Percentiles rank a stretch among this genome's conserved stretches.
Conservation (phyloP, 179 eudicot species). For the Heliamphora pulchella region DNA sequence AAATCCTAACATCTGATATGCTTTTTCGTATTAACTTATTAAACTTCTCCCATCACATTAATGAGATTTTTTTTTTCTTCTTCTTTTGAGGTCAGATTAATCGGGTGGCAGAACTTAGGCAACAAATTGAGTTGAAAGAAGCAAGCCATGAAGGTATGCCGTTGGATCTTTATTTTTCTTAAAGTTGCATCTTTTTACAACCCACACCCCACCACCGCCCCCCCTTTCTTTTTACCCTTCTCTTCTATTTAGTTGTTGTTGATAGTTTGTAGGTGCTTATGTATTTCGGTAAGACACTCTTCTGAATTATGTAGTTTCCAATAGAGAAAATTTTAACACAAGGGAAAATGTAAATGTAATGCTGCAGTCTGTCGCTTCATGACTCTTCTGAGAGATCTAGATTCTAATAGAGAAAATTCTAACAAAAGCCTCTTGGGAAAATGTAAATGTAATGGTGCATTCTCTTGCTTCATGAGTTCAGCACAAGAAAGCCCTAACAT, state of each 20-base stretch:
- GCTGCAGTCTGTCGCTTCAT: no score
- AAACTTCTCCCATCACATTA: slow-evolving; percentile 4
- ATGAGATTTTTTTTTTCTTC: background rate
- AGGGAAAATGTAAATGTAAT: no score
- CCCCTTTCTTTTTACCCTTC: background rate
- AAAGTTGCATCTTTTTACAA: background rate
- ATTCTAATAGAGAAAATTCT: no score
- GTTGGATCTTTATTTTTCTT: background rate
- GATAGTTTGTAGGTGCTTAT: background rate
- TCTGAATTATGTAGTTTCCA: background rate
- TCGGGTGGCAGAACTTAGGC: slow-evolving; percentile 61
- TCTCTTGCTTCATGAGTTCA: background rate
- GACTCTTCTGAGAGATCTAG: no score
- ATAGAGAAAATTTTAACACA: background rate
- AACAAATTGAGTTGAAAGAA: slow-evolving; percentile 60
- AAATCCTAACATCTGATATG: background rate
- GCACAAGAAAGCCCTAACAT: background rate
- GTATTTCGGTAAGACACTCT: background rate
- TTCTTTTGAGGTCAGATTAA: slow-evolving; percentile 44
- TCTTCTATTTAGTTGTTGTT: background rate
- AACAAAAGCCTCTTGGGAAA: background rate
- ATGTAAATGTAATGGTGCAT: background rate
- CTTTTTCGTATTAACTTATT: background rate
- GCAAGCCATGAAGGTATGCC: slow-evolving; percentile 62
- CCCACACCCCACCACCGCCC: no score